phyloP scores from a whole-genome alignment of 108 stramenopile species.

The Nitzschia palea region DNA sequence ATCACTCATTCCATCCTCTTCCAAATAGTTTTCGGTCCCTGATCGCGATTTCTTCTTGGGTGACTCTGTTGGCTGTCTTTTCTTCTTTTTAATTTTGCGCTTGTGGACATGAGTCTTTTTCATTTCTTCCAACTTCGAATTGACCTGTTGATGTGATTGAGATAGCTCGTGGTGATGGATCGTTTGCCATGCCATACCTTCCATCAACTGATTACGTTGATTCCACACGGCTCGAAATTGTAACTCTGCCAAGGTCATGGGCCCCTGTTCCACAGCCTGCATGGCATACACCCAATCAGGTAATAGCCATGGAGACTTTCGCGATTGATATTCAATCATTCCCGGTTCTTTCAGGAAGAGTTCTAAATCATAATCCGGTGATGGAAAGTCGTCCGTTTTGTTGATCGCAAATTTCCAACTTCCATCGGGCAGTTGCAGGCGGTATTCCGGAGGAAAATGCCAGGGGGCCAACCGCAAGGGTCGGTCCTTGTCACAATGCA shows the following conservation, averaged over 20 bases:
- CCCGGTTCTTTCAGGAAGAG: conserved; percentile 26
- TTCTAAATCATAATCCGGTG: conserved; percentile 13
- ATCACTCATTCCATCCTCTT: background rate
- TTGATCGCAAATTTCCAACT: conserved; percentile 19
- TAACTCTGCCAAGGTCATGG: background rate
- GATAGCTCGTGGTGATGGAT: background rate
- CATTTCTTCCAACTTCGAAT: conserved; percentile 9
- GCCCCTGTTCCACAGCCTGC: conserved; percentile 3
- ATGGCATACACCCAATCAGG: conserved; percentile 7
- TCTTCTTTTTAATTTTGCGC: background rate
- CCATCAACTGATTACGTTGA: background rate
- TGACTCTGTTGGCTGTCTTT: background rate
- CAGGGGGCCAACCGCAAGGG: conserved; percentile 23
- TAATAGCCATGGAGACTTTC: conserved; percentile 8
- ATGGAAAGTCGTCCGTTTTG: background rate
- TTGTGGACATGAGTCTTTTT: conserved; percentile 3
- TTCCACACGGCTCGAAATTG: background rate
- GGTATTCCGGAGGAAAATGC: conserved; percentile 27
- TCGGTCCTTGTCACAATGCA: conserved; percentile 6
- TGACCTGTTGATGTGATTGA: background rate
- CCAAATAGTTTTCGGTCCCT: background rate
- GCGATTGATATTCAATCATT: conserved; percentile 24
- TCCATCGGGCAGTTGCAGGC: conserved; percentile 19
- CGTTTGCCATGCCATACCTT: background rate
- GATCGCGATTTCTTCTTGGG: background rate